Evolutionary conservation across 768 basidiomycete species (phyloP).

Genomic region (Kockovaella imperatae): DNA sequence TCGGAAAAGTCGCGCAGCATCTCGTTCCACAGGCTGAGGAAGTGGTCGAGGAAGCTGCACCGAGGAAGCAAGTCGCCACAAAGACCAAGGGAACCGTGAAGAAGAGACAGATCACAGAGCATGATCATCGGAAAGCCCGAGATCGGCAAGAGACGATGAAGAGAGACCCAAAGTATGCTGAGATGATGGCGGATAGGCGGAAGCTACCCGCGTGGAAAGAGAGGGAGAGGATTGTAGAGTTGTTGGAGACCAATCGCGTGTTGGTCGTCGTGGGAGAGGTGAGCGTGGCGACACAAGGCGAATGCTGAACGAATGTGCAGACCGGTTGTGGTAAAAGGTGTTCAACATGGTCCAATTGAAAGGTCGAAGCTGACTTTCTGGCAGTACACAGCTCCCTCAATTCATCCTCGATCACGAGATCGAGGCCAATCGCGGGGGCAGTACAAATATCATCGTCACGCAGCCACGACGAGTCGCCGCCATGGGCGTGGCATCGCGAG

Average conservation of each 20-base stretch:
- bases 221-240: constrained; percentile 56
- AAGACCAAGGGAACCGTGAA: constrained; percentile 16
- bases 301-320: constrained; percentile 1
- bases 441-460: constrained; percentile 70
- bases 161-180: constrained; percentile 51
- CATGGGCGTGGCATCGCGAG: constrained; percentile 76
- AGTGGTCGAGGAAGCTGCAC: constrained; percentile 2
- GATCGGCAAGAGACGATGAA: constrained; percentile 52
- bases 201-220: constrained; percentile 70
- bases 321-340: constrained; percentile 67
- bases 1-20: constrained; percentile 59
- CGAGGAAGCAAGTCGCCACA: constrained; percentile 6
- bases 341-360: not conserved
- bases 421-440: constrained; percentile 53
- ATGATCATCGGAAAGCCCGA: constrained; percentile 32
- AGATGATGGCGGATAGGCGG: constrained; percentile 54
- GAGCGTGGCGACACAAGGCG: constrained; percentile 8
- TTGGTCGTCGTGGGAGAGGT: constrained; percentile 88
- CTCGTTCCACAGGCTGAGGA: constrained; percentile 47
- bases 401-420: constrained; percentile 83
- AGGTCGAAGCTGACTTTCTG: not conserved
- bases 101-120: constrained; percentile 25
- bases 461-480: constrained; percentile 86
- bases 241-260: constrained; percentile 57
- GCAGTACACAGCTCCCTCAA: constrained; percentile 60